Conservation (phyloP, 805 yeast genomes). For the Middelhovenomyces tepae region DNA sequence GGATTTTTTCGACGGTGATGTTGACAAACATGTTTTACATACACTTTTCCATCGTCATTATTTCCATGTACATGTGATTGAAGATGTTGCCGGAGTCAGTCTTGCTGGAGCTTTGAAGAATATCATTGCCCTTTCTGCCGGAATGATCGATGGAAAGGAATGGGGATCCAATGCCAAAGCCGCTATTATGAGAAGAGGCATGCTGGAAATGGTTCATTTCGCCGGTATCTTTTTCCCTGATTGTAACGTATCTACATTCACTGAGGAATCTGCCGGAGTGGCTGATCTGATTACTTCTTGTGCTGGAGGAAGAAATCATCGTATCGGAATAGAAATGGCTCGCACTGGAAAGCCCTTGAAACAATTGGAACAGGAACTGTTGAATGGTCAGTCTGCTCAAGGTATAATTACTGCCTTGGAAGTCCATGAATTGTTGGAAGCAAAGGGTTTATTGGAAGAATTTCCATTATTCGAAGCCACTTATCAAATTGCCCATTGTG, state of each 20-base stretch:
- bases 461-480: slow-evolving; percentile 80
- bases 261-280: slow-evolving; percentile 93
- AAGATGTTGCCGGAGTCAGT: slow-evolving; percentile 93
- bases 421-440: slow-evolving; percentile 72
- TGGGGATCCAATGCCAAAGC: slow-evolving; percentile 99
- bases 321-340: slow-evolving; percentile 83
- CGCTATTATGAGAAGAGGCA: slow-evolving; percentile 93
- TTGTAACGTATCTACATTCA: slow-evolving; percentile 69
- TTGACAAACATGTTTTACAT: slow-evolving; percentile 63
- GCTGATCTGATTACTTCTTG: slow-evolving; percentile 98
- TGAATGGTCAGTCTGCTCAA: slow-evolving; percentile 96
- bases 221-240: slow-evolving; percentile 74
- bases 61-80: slow-evolving; percentile 90
- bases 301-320: slow-evolving; percentile 93
- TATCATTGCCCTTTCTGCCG: slow-evolving; percentile 92
- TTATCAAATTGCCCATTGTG: slow-evolving; percentile 73
- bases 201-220: slow-evolving; percentile 81
- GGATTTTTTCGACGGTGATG: slow-evolving; percentile 63
- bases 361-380: slow-evolving; percentile 74
- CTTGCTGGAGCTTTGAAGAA: slow-evolving; percentile 96
- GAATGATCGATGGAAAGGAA: slow-evolving; percentile 93
- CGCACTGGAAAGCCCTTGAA: slow-evolving; percentile 59
- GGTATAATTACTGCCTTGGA: slow-evolving; percentile 87
- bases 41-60: slow-evolving; percentile 93
- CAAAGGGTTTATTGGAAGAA: slow-evolving; percentile 45